These are phyloP conservation scores for Stereum hirsutum DNA, from an alignment of 1,284 basidiomycete genomes.

Conservation along the genomic window DNA sequence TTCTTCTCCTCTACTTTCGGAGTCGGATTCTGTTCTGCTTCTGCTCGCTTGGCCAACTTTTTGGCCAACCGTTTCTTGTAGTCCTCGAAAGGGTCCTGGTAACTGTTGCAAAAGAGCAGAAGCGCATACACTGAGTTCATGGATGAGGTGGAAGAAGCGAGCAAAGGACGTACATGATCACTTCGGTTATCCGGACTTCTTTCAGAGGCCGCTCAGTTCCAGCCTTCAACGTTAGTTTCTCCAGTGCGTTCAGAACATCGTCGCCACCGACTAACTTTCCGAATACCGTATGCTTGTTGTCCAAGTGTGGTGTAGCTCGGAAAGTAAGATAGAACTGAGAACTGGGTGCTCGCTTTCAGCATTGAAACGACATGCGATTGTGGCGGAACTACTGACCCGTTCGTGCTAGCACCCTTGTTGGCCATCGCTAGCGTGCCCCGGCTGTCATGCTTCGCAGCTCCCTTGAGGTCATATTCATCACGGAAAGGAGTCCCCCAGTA, in stretches of 20 bases:
- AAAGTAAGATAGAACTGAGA: slow-evolving; percentile 93
- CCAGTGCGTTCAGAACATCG: slow-evolving; percentile 79
- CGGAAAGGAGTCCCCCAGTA: slow-evolving; percentile 94
- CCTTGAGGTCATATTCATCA: slow-evolving; percentile 84
- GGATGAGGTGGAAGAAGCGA: slow-evolving; percentile 2
- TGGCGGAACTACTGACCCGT: slow-evolving; percentile 41
- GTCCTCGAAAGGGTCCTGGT: slow-evolving; percentile 81
- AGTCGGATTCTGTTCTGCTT: slow-evolving; percentile 32
- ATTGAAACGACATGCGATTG: not conserved
- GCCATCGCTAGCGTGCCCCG: slow-evolving; percentile 86
- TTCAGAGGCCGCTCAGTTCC: slow-evolving; percentile 84
- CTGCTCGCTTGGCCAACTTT: slow-evolving; percentile 62
- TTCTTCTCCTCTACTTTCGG: slow-evolving; percentile 29
- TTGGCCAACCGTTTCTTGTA: slow-evolving; percentile 72
- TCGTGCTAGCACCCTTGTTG: slow-evolving; percentile 82
- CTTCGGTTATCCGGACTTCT: slow-evolving; percentile 69
- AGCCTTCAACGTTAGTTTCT: slow-evolving; percentile 72
- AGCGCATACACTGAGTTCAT: slow-evolving; percentile 2
- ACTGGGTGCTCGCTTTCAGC: slow-evolving; percentile 24
- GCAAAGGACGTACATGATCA: slow-evolving; percentile 53
- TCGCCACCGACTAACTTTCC: slow-evolving; percentile 94
- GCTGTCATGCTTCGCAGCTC: slow-evolving; percentile 77
- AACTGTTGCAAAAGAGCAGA: slow-evolving; percentile 27
- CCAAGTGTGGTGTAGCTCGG: slow-evolving; percentile 69
- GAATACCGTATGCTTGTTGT: slow-evolving; percentile 91